Base-by-base conservation (phyloP, 108 stramenopile genomes). In the Cyclotella distinguenda region DNA sequence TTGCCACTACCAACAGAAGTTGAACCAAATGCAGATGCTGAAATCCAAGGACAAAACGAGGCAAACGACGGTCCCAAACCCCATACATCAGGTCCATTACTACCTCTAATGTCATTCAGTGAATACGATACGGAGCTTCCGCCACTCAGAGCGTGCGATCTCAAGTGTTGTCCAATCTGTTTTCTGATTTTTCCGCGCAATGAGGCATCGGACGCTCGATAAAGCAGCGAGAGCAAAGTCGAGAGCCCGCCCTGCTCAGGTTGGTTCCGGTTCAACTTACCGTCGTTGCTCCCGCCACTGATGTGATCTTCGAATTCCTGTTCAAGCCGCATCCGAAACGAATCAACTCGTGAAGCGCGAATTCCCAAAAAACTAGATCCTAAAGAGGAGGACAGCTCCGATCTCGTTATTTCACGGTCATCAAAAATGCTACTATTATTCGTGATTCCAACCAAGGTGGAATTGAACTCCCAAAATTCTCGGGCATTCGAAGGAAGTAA, bases 141-240 rank as follows among this genome's bases (percentile, higher is more conserved):
- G 45, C 66, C 47, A 22, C 73, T 51, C 30, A 63, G 26, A 13
- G 74, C 60, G 57, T 55, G 53, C 9, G 42, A 36, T 5, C 66
- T 66, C 27, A 75, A 44, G 31, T 54, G 60, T 16, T 55, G 53
- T 11, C 74, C 74, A 46, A 75, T 75, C 74, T 53, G 68, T 47
- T 66, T 61, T 19, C 66, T 46, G 19, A 51, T 33, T 28, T 57
- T 75, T 26, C 74, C 74, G 25, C 74, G 65, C 33, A 66, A 47
- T 30, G 33, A 38, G 30, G 52, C 42, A 61, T 74, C 52, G 4
- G 73, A 74, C 26, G 60, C 42, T 53, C 57, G 39, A 52, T 75
- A 75, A 8, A 67, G 10, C 10, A 50, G 47, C 22, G 51, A 23
- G 13, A 63, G 40, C 5, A 75, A 44, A 9, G 28, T 43, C 4